Percentiles rank a stretch among this genome's conserved stretches.
Evolutionary conservation across 805 yeast genomes (phyloP).

Genomic region (Monosporozyma siamensis): DNA sequence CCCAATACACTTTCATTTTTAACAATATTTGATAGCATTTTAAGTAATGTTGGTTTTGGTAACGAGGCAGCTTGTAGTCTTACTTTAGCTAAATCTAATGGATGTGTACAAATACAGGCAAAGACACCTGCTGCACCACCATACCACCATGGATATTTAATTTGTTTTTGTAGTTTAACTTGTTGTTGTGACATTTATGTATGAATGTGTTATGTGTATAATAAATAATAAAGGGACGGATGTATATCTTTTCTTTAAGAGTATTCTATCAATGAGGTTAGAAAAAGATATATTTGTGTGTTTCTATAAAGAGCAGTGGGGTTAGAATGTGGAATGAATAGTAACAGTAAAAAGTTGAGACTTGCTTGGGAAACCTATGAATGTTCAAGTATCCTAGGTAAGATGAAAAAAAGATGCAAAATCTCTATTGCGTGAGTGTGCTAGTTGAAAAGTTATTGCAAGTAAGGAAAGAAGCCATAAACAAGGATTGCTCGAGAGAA

Average conservation of each 20-base stretch:
- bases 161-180: conserved; percentile 1
- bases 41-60: conserved; percentile 54
- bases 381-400: too few species aligned
- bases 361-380: too few species aligned
- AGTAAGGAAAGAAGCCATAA: too few species aligned
- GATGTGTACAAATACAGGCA: conserved; percentile 66
- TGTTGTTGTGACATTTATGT: background rate
- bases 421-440: too few species aligned
- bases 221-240: background rate
- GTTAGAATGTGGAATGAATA: too few species aligned
- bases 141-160: conserved; percentile 46
- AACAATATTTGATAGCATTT: conserved; percentile 35
- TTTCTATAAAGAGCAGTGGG: too few species aligned
- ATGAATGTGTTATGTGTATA: background rate
- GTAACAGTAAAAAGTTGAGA: too few species aligned
- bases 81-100: conserved; percentile 79
- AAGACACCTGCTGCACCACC: conserved; percentile 63
- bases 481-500: too few species aligned
- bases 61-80: conserved; percentile 68
- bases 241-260: background rate
- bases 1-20: conserved; percentile 51
- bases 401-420: too few species aligned
- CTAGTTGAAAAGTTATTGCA: too few species aligned
- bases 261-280: background rate
- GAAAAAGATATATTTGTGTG: too few species aligned